phyloP scores from a whole-genome alignment of 352 stramenopile species.

The Phytophthora boehmeriae region DNA sequence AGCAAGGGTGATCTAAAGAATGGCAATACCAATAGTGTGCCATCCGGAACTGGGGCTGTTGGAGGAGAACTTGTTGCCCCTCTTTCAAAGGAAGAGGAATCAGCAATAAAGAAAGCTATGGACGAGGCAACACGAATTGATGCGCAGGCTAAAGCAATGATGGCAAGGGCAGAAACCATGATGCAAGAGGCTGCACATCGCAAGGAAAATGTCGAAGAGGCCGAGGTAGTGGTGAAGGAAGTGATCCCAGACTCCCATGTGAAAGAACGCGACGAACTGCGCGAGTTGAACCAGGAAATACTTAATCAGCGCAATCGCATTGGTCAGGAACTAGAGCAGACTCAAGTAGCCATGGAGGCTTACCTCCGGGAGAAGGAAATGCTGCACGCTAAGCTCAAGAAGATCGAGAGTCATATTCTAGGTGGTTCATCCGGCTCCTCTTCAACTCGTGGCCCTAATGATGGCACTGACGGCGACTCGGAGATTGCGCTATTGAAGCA shows the following conservation, averaged over 20 bases:
- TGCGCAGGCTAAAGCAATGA: slow-evolving; percentile 76
- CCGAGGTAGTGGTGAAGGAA: slow-evolving; percentile 79
- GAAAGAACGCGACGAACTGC: slow-evolving; percentile 66
- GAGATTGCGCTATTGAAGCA: slow-evolving; percentile 80
- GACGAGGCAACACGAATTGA: slow-evolving; percentile 60
- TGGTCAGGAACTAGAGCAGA: slow-evolving; percentile 73
- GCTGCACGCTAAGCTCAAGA: slow-evolving; percentile 69
- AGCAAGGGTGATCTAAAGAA: slow-evolving; percentile 24
- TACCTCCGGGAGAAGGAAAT: slow-evolving; percentile 66
- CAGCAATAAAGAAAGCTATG: slow-evolving; percentile 49
- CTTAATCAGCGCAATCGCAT: slow-evolving; percentile 74
- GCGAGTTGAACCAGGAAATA: slow-evolving; percentile 70
- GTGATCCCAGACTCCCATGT: slow-evolving; percentile 75
- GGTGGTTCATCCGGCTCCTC: slow-evolving; percentile 41
- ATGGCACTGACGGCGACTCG: slow-evolving; percentile 42
- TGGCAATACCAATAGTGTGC: neutral
- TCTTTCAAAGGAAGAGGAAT: slow-evolving; percentile 29
- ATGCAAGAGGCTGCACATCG: slow-evolving; percentile 63
- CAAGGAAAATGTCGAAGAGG: slow-evolving; percentile 37
- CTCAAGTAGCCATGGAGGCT: slow-evolving; percentile 72
- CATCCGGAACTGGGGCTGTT: neutral
- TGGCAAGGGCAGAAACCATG: slow-evolving; percentile 68
- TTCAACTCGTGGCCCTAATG: slow-evolving; percentile 14
- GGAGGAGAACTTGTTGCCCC: neutral
- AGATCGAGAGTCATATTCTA: slow-evolving; percentile 85